Percentiles rank a stretch among this genome's conserved stretches.
Evolutionary conservation across 306 rosid genomes (phyloP).

Genomic region (Coriaria nepalensis): DNA sequence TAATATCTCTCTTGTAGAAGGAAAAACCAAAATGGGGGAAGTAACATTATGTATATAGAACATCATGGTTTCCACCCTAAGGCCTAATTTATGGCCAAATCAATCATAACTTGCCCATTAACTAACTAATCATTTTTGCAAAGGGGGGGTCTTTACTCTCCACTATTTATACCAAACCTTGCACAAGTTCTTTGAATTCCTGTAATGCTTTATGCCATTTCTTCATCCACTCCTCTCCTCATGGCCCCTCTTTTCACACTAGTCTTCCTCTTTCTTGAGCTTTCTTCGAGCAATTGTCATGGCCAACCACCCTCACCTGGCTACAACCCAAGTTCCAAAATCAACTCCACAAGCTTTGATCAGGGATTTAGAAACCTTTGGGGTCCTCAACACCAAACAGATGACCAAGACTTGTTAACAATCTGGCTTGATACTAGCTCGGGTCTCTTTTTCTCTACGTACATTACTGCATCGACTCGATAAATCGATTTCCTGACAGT

Average conservation of each 20-base stretch:
- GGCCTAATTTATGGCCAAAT: too few species aligned
- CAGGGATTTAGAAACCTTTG: constrained; percentile 55
- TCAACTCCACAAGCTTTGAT: constrained; percentile 36
- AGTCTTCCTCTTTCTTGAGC: constrained; percentile 14
- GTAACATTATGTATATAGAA: too few species aligned
- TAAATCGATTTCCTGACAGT: neutral
- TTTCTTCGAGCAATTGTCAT: constrained; percentile 28
- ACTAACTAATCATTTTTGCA: constrained; percentile 20
- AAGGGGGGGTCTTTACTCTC: constrained; percentile 21
- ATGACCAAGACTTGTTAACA: constrained; percentile 40
- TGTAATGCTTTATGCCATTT: neutral
- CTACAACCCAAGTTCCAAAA: constrained; percentile 46
- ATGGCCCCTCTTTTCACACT: constrained; percentile 31
- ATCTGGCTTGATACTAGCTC: constrained; percentile 64
- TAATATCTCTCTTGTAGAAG: too few species aligned
- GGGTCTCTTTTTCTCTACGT: constrained; percentile 24
- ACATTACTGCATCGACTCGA: neutral
- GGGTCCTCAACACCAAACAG: constrained; percentile 73
- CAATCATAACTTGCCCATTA: constrained; percentile 18
- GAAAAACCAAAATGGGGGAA: too few species aligned
- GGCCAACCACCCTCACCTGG: constrained; percentile 88
- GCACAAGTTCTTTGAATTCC: constrained; percentile 18
- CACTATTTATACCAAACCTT: constrained; percentile 33
- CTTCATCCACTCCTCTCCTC: neutral
- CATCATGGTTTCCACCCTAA: too few species aligned